Percentiles rank a stretch among this genome's conserved stretches.
phyloP scores from a whole-genome alignment of 2,329 filamentous ascomycete genomes.

The Sporothrix euskadiensis region DNA sequence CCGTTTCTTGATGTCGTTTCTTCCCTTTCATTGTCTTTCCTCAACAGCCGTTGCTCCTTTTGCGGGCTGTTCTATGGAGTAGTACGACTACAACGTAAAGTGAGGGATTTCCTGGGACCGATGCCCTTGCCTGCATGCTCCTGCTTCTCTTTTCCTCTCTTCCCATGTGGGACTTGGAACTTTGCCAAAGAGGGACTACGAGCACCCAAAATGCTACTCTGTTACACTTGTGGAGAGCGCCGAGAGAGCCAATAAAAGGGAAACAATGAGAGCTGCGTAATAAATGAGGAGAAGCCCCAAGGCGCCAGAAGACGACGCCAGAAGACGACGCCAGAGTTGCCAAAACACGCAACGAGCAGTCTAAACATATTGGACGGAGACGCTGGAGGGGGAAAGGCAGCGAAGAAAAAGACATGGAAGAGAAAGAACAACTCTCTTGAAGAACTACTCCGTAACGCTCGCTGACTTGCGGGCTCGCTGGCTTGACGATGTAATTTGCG shows the following conservation, averaged over 20 bases:
- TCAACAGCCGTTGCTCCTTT: background rate
- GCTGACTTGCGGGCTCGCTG: too few relatives aligned
- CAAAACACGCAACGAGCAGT: background rate
- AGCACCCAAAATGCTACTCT: background rate
- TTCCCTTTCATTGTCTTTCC: background rate
- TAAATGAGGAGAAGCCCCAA: constrained; percentile 5
- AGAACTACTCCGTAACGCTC: background rate
- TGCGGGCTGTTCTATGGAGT: too few relatives aligned
- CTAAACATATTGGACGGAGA: constrained; percentile 6
- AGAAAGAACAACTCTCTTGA: background rate
- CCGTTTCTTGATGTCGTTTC: background rate
- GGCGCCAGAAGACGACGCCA: background rate
- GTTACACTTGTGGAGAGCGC: too few relatives aligned
- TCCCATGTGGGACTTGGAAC: background rate
- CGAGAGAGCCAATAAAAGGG: background rate
- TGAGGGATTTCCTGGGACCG: constrained; percentile 20
- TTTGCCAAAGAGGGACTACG: background rate
- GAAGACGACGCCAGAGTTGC: background rate
- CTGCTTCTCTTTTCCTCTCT: background rate
- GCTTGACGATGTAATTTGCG: background rate
- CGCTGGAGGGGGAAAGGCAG: background rate
- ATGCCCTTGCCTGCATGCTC: constrained; percentile 7
- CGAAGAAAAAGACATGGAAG: background rate
- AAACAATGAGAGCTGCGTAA: constrained; percentile 12
- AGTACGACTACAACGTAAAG: background rate